Percentiles rank a stretch among this genome's conserved stretches.
Evolutionary conservation across 345 rosid genomes (phyloP).

Genomic region (Firmiana major): DNA sequence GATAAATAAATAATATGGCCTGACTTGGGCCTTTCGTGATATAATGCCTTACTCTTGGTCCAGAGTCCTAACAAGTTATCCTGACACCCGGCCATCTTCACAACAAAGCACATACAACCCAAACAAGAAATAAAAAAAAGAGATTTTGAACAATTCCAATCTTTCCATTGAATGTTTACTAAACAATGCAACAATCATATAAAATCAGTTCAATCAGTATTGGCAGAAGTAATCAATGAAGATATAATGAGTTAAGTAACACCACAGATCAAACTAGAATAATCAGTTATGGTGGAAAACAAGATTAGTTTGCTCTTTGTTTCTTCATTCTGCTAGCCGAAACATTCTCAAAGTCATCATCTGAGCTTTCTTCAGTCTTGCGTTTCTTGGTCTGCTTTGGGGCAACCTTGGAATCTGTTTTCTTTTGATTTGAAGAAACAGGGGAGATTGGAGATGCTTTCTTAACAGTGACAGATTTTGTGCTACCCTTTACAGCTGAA

Average conservation of each 20-base stretch:
- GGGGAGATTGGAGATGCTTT: conserved; percentile 30
- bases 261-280: not conserved
- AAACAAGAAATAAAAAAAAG: not conserved
- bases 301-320: conserved; percentile 37
- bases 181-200: not conserved
- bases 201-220: not conserved
- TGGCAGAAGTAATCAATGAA: conserved; percentile 1
- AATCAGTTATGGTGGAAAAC: conserved; percentile 1
- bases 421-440: conserved; percentile 39
- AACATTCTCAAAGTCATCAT: conserved; percentile 55
- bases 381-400: conserved; percentile 49
- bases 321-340: conserved; percentile 40
- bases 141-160: not conserved
- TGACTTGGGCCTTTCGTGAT: not conserved
- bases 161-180: not conserved
- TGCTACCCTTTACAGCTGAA: conserved; percentile 33
- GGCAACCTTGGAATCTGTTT: conserved; percentile 29
- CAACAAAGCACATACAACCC: not conserved
- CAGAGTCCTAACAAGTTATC: not conserved
- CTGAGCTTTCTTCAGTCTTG: conserved; percentile 45
- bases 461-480: conserved; percentile 33
- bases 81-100: no score
- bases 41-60: not conserved
- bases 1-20: no score
- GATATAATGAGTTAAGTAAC: not conserved